A percentile compares a stretch with the other conserved stretches of the same genome.
Conservation (phyloP, 345 rosid genomes). For the Salix arbutifolia region DNA sequence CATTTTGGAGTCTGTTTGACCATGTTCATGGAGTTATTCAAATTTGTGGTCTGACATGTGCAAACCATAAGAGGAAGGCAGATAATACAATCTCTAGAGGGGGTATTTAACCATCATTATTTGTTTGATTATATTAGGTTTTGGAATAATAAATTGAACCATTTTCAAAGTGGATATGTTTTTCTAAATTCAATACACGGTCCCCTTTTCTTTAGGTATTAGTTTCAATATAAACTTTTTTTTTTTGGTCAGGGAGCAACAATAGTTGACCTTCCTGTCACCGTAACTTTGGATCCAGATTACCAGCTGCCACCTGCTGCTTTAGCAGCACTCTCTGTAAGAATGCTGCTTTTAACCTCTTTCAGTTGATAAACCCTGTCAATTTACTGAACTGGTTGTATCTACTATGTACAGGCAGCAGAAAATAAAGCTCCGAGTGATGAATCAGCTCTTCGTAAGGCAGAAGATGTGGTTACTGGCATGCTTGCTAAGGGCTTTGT, state of each 20-base stretch:
- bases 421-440: conserved; percentile 48
- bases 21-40: not conserved
- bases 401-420: conserved; percentile 35
- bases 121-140: not conserved
- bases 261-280: conserved; percentile 76
- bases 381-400: conserved; percentile 2
- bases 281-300: conserved; percentile 59
- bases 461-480: conserved; percentile 84
- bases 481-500: conserved; percentile 94
- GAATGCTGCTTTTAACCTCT: conserved; percentile 17
- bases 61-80: not conserved
- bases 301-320: conserved; percentile 80
- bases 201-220: not conserved
- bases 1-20: not conserved
- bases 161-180: not conserved
- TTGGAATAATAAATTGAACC: not conserved
- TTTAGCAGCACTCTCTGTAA: conserved; percentile 51
- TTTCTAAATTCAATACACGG: not conserved
- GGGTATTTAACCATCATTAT: not conserved
- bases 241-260: conserved; percentile 71
- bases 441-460: conserved; percentile 68
- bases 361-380: not conserved
- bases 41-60: not conserved
- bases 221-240: not conserved
- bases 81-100: not conserved